Evolutionary conservation across 176 grass and related monocot genomes (phyloP), one percentile per base, ranked within the genome.

Genomic region (Musa troglodytarum): DNA sequence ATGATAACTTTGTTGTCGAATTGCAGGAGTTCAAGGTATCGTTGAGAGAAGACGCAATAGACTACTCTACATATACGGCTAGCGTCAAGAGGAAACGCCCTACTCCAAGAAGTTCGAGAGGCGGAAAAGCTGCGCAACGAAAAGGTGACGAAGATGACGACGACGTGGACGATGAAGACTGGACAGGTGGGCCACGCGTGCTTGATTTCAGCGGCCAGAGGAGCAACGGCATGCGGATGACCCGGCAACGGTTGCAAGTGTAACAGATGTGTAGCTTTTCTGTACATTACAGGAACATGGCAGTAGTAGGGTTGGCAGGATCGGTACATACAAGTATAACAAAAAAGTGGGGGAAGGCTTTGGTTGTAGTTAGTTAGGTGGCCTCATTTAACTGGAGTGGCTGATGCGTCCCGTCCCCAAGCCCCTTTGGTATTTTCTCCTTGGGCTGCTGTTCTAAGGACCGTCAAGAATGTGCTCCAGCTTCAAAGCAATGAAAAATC

Each of bases 1-100:
- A 24, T 78, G 8, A 10, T 75, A 49, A 66, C 28, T 61, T 77
- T 65, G 72, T 20, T 67, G 6, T 10, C 58, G 64, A 64, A 76
- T 24, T 52, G 22, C 83, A 99, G 96, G 91, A 99, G 82, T 99
- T 91, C 77, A 99, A 99, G 88, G 87, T 83, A 22, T 67, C 83
- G 55, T 49, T 99, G 43, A 88, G 88, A 22, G 96, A 99, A 77
- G 96, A 99, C 76, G 70, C 91, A n/a, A 89, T 95, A 75, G 96
- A 99, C 73, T 95, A 89, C 28, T 86, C 74, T 64, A 70, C 78
- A 50, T 94, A 82, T 72, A 87, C 78, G 9, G 75, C 78, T 59
- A 82, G 65, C 21, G 75, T 86, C 73, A 90, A 90, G 67, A 95
- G 78, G 81, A 99, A 89, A 77, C 86, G 85, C 13, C 83, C 86